A percentile compares a stretch with the other conserved stretches of the same genome.
Evolutionary conservation across 441 rosid genomes (phyloP).

Genomic region (Aleurites moluccanus): DNA sequence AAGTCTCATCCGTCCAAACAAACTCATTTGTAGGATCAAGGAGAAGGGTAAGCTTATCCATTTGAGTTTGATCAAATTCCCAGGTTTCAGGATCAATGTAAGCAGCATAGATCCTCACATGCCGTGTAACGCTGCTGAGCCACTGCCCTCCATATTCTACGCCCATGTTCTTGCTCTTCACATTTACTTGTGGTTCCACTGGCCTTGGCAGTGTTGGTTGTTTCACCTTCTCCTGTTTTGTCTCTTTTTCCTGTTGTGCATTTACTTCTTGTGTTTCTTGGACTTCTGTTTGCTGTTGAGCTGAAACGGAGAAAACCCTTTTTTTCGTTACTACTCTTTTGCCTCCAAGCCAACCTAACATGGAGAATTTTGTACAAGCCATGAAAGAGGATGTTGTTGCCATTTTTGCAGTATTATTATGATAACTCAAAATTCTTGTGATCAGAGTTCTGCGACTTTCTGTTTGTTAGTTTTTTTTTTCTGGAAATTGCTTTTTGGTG

Average conservation of each 20-base stretch:
- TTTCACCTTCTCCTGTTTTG: slow-evolving; percentile 33
- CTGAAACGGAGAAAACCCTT: slow-evolving; percentile 33
- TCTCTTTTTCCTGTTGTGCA: slow-evolving; percentile 26
- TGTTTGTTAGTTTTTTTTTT: background rate
- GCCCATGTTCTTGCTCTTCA: slow-evolving; percentile 72
- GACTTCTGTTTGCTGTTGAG: slow-evolving; percentile 50
- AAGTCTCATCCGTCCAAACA: slow-evolving; percentile 74
- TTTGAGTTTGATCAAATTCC: slow-evolving; percentile 85
- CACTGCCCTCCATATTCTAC: slow-evolving; percentile 83
- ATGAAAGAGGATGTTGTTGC: slow-evolving; percentile 54
- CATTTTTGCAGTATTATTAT: slow-evolving; percentile 28
- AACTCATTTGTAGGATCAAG: slow-evolving; percentile 89
- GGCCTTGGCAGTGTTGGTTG: slow-evolving; percentile 61
- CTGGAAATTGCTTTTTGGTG: background rate
- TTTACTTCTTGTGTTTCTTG: slow-evolving; percentile 37
- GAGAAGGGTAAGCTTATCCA: slow-evolving; percentile 85
- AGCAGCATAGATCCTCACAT: slow-evolving; percentile 88
- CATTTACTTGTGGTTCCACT: slow-evolving; percentile 74
- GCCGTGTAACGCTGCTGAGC: slow-evolving; percentile 86
- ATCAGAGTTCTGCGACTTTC: background rate
- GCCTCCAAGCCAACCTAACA: slow-evolving; percentile 34
- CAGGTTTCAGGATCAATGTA: slow-evolving; percentile 89
- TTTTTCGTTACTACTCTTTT: slow-evolving; percentile 21
- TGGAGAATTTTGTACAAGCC: slow-evolving; percentile 49
- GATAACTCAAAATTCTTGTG: background rate